A percentile compares a stretch with the other conserved stretches of the same genome.
phyloP scores from a whole-genome alignment of 371 early-diverging fungal genomes.

The Mucor mucedo region DNA sequence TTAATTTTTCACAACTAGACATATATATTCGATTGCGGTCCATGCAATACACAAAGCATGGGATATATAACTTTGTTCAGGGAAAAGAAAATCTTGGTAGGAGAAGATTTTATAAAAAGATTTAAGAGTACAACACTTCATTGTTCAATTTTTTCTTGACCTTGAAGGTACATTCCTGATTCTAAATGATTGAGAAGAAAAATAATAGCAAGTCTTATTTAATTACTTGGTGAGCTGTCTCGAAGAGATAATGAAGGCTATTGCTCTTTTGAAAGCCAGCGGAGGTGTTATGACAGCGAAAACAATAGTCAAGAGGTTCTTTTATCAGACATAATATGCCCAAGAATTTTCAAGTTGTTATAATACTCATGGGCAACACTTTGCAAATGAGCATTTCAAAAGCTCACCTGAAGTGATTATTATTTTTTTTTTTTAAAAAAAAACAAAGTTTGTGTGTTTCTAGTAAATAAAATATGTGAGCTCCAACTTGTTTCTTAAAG shows the following conservation, averaged over 20 bases:
- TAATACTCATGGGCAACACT: slow-evolving; percentile 17
- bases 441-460: too few relatives aligned
- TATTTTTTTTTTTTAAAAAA: too few relatives aligned
- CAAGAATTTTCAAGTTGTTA: slow-evolving; percentile 16
- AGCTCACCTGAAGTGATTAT: too few relatives aligned
- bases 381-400: slow-evolving; percentile 7
- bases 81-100: slow-evolving; percentile 13
- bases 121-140: not conserved
- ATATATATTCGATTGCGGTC: slow-evolving; percentile 7
- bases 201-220: slow-evolving; percentile 17
- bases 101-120: slow-evolving; percentile 18
- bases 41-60: slow-evolving; percentile 12
- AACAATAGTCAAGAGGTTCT: slow-evolving; percentile 12
- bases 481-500: too few relatives aligned
- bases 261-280: slow-evolving; percentile 23
- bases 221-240: slow-evolving; percentile 15
- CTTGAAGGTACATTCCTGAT: slow-evolving; percentile 23
- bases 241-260: slow-evolving; percentile 15
- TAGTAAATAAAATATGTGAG: too few relatives aligned
- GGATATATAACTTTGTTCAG: slow-evolving; percentile 18
- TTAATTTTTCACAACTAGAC: slow-evolving; percentile 4
- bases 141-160: slow-evolving; percentile 16
- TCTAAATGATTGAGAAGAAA: slow-evolving; percentile 10
- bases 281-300: slow-evolving; percentile 18
- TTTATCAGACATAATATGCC: slow-evolving; percentile 18